Base-by-base conservation (phyloP, 805 yeast genomes). In the Lipomyces mesembrius region DNA sequence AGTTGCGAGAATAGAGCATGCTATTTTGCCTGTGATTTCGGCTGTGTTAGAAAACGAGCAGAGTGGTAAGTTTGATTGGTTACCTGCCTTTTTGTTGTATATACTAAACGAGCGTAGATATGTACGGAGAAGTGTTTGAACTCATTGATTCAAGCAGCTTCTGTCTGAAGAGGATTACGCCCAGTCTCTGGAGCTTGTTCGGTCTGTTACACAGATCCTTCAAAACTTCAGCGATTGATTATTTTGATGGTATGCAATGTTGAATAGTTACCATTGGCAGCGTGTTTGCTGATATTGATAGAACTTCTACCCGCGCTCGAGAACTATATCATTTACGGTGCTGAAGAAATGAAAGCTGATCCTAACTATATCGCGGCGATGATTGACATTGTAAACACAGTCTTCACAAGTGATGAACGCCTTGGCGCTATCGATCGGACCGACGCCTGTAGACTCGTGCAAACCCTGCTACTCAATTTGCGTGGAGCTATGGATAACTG, bases 91-190 rank as follows among this genome's bases (percentile, higher is more conserved):
- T 5, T 2, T 56, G n/a, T 6, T 6, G 34, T 17, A 20, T 17
- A 17, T 43, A 43, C n/a, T 34, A 57, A 32, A 29, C 17, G 34
- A 55, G 32, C 52, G 7, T 37, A 55, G 94, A 91, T 73, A 91
- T 90, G 74, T 84, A 88, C 72, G 84, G 89, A 52, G 97, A 92
- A 75, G 82, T 86, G 55, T 85, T 92, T 75, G 96, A 91, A 68
- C 81, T 95, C 74, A 86, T 91, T 59, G 88, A 88, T 62, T 87
- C 87, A 72, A 85, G 87, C 68, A 85, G 91, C 25, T 85, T 88
- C 75, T 76, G 87, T 65, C 78, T 87, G 8, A 83, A 90, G 75
- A 73, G 77, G 20, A 85, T 90, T 22, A 85, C 92, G 2, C 89
- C 90, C 6, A 78, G 82, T 39, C 87, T 92, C 82, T 94, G 98